These are phyloP conservation scores for Xylaria hypoxylon DNA, from an alignment of 2,329 filamentous ascomycete species.

Conservation along the genomic window DNA sequence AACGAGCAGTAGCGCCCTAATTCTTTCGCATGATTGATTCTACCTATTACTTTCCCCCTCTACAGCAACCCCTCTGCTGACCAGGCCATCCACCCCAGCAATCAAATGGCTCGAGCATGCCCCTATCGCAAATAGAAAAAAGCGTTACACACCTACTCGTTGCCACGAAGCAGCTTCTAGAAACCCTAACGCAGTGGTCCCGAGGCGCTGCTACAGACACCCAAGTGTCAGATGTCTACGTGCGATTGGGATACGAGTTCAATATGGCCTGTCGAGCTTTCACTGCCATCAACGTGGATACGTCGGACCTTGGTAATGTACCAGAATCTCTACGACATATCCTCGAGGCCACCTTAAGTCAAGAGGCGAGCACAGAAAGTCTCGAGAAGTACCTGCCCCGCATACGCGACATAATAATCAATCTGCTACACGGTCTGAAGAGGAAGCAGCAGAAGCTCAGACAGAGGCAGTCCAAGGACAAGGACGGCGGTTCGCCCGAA, in stretches of 20 bases:
- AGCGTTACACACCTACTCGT: conserved; percentile 97
- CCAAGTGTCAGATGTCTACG: conserved; percentile 98
- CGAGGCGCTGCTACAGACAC: conserved; percentile 90
- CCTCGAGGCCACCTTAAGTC: conserved; percentile 93
- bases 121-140: conserved; percentile 96
- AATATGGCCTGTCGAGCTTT: conserved; percentile 98
- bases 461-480: conserved; percentile 70
- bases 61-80: conserved; percentile 35
- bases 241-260: conserved; percentile 97
- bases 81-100: conserved; percentile 41
- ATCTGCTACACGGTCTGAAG: conserved; percentile 93
- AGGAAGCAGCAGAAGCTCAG: conserved; percentile 92
- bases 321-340: conserved; percentile 91
- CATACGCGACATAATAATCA: conserved; percentile 99
- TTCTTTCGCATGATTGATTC: conserved; percentile 19
- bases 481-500: conserved; percentile 58
- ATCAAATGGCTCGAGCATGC: conserved; percentile 75
- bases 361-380: conserved; percentile 93
- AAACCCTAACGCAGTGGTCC: conserved; percentile 98
- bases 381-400: conserved; percentile 92
- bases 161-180: conserved; percentile 95
- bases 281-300: conserved; percentile 96
- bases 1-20: conserved; percentile 21
- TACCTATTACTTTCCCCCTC: conserved; percentile 1
- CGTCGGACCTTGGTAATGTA: conserved; percentile 91